These are phyloP conservation scores for Tephrocybe sp. DNA, from an alignment of 768 basidiomycete genomes.

Conservation along the genomic window DNA sequence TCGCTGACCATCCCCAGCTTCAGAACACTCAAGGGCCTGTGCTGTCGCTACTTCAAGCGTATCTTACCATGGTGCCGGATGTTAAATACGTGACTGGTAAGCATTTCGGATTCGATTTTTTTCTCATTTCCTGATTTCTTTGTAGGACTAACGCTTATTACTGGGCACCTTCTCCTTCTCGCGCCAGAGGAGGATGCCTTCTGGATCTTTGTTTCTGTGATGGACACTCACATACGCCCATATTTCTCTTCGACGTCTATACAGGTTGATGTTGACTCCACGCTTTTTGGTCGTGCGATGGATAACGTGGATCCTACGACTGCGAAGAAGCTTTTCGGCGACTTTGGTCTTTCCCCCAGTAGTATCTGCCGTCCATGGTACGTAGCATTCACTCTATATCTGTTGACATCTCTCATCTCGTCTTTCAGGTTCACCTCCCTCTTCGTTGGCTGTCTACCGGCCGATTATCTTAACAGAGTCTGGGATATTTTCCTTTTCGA, in stretches of 20 bases:
- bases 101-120: conserved; percentile 12
- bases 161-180: conserved; percentile 70
- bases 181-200: conserved; percentile 89
- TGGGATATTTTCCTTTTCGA: conserved; percentile 87
- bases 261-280: conserved; percentile 77
- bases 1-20: conserved; percentile 58
- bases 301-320: conserved; percentile 58
- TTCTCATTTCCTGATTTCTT: conserved; percentile 1
- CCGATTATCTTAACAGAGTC: conserved; percentile 65
- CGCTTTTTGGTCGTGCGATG: conserved; percentile 68
- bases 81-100: conserved; percentile 66
- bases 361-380: conserved; percentile 68
- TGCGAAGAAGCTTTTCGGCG: conserved; percentile 68
- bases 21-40: conserved; percentile 58
- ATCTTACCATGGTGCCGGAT: conserved; percentile 85
- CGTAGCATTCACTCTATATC: conserved; percentile 10
- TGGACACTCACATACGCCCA: conserved; percentile 80
- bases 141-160: conserved; percentile 66
- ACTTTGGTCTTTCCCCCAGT: conserved; percentile 58
- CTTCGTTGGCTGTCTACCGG: conserved; percentile 67
- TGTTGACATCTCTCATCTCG: not conserved
- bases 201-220: conserved; percentile 86
- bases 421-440: conserved; percentile 65
- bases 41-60: conserved; percentile 64
- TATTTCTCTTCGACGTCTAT: conserved; percentile 64